A percentile compares a stretch with the other conserved stretches of the same genome.
These are phyloP conservation scores for Curvularia hawaiiensis DNA, from an alignment of 2,329 filamentous ascomycete species.

Conservation along the genomic window DNA sequence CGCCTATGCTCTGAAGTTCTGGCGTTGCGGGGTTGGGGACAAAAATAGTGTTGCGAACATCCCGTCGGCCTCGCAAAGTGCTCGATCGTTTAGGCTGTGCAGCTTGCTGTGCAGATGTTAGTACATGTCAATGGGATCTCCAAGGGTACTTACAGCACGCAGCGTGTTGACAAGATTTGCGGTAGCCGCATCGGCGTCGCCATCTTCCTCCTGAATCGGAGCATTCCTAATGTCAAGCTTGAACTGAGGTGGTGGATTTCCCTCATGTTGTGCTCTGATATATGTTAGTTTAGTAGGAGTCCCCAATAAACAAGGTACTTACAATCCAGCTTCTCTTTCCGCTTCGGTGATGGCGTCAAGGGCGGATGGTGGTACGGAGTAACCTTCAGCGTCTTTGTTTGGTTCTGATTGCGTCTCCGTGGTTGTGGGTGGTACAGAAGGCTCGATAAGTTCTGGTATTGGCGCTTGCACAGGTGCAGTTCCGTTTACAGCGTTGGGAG, in stretches of 20 bases:
- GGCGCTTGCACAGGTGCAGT: conserved; percentile 34
- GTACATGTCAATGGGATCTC: conserved; percentile 1
- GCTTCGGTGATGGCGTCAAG: conserved; percentile 68
- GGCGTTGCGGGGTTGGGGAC: conserved; percentile 59
- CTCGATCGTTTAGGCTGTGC: conserved; percentile 64
- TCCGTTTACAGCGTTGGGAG: conserved; percentile 36
- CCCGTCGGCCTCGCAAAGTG: conserved; percentile 84
- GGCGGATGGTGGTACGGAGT: conserved; percentile 71
- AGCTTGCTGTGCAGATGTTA: conserved; percentile 52
- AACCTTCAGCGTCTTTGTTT: conserved; percentile 74
- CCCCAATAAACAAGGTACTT: conserved; percentile 8
- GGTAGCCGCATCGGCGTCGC: conserved; percentile 73
- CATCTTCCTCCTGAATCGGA: conserved; percentile 77
- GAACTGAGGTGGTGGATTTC: conserved; percentile 59
- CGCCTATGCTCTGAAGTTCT: conserved; percentile 47
- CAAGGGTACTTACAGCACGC: conserved; percentile 54
- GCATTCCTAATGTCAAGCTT: conserved; percentile 81
- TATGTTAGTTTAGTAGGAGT: conserved; percentile 11
- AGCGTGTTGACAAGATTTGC: conserved; percentile 77
- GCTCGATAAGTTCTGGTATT: conserved; percentile 46
- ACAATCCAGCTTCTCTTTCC: conserved; percentile 64
- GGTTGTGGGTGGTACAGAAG: conserved; percentile 36
- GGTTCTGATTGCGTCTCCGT: conserved; percentile 41
- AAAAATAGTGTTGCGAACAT: conserved; percentile 90
- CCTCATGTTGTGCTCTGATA: conserved; percentile 30